Percentiles rank a stretch among this genome's conserved stretches.
These are phyloP conservation scores for Penicillium capsulatum DNA, from an alignment of 2,329 filamentous ascomycete genomes.

Conservation along the genomic window DNA sequence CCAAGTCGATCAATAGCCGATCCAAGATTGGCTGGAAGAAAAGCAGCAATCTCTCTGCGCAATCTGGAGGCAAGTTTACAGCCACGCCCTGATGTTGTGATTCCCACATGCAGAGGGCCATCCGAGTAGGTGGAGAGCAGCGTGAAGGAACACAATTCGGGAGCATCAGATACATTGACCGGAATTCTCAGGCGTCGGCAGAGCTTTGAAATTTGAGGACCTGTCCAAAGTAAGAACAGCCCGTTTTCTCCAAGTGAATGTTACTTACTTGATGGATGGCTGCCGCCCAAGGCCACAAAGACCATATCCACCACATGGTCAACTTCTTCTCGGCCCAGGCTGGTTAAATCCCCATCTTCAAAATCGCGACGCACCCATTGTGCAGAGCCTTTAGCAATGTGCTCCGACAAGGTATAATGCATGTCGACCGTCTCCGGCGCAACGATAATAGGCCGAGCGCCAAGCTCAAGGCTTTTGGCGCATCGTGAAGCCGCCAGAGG, in stretches of 20 bases:
- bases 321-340: slow-evolving; percentile 75
- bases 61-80: slow-evolving; percentile 91
- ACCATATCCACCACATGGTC: slow-evolving; percentile 80
- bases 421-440: slow-evolving; percentile 61
- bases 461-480: slow-evolving; percentile 72
- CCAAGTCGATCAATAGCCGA: slow-evolving; percentile 73
- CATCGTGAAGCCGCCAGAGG: slow-evolving; percentile 83
- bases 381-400: slow-evolving; percentile 42
- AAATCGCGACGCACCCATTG: slow-evolving; percentile 53
- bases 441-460: slow-evolving; percentile 75
- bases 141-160: slow-evolving; percentile 81
- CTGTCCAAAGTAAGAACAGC: slow-evolving; percentile 39
- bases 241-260: background rate
- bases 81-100: slow-evolving; percentile 90
- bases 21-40: slow-evolving; percentile 71
- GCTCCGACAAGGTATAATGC: slow-evolving; percentile 53
- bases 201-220: slow-evolving; percentile 63
- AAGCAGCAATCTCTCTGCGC: slow-evolving; percentile 77
- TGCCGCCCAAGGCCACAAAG: slow-evolving; percentile 67
- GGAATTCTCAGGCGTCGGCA: slow-evolving; percentile 81
- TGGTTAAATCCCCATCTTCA: slow-evolving; percentile 65
- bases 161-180: slow-evolving; percentile 85
- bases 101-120: slow-evolving; percentile 87
- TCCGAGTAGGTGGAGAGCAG: slow-evolving; percentile 85
- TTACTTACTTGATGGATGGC: slow-evolving; percentile 48